Evolutionary conservation across 2,329 filamentous ascomycete genomes (phyloP).

Genomic region (Emergomyces africanus): DNA sequence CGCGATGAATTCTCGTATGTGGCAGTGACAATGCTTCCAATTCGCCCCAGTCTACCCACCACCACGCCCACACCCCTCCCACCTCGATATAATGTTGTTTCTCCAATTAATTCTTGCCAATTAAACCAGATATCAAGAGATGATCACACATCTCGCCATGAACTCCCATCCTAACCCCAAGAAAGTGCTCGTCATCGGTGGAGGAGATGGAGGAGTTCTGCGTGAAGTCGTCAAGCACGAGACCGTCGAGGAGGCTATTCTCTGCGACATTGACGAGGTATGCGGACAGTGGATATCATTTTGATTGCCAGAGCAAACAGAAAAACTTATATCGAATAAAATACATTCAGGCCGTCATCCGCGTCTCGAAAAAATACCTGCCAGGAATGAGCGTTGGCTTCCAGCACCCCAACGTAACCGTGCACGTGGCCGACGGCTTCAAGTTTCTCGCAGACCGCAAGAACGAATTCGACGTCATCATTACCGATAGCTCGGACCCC

Average conservation of each 20-base stretch:
- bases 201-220: conserved; percentile 92
- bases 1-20: conserved; percentile 85
- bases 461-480: conserved; percentile 98
- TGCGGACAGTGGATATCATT: not conserved
- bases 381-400: conserved; percentile 89
- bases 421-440: conserved; percentile 93
- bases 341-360: conserved; percentile 70
- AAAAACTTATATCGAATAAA: not conserved
- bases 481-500: conserved; percentile 96
- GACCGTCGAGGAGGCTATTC: conserved; percentile 83
- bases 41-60: no score
- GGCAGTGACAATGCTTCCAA: not conserved
- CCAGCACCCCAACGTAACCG: conserved; percentile 84
- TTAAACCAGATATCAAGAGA: conserved; percentile 71
- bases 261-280: conserved; percentile 97
- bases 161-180: conserved; percentile 97
- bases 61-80: no score
- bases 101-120: not conserved
- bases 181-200: conserved; percentile 96
- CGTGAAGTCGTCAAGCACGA: conserved; percentile 99
- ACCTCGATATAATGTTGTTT: not conserved
- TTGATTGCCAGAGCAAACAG: not conserved
- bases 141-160: conserved; percentile 98
- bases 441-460: conserved; percentile 96
- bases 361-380: conserved; percentile 95